A percentile compares a stretch with the other conserved stretches of the same genome.
Conservation (phyloP, 1,284 basidiomycete species). For the Tylopilus sp. region DNA sequence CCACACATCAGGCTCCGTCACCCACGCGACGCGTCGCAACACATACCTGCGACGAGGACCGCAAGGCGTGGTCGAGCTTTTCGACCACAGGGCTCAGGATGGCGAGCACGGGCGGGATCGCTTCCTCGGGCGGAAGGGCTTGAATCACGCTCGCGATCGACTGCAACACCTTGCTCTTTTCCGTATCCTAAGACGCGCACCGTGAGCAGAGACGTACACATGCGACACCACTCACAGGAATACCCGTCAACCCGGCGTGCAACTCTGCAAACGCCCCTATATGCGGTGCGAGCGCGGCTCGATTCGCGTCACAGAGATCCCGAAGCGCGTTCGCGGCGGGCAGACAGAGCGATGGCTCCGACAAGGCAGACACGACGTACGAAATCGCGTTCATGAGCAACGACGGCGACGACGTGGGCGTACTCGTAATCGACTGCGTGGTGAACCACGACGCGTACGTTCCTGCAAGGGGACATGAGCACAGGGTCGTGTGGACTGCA, state of each 20-base stretch:
- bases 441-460: constrained; percentile 86
- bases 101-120: constrained; percentile 75
- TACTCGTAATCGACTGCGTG: constrained; percentile 45
- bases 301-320: constrained; percentile 84
- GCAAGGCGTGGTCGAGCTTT: constrained; percentile 63
- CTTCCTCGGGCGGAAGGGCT: constrained; percentile 74
- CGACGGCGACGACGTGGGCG: constrained; percentile 33
- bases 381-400: constrained; percentile 42
- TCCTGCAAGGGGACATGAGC: constrained; percentile 42
- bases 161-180: constrained; percentile 86
- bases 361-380: constrained; percentile 72
- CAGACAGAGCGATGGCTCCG: constrained; percentile 64
- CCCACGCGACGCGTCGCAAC: neutral
- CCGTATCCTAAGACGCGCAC: constrained; percentile 60
- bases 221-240: constrained; percentile 56
- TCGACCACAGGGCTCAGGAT: constrained; percentile 76
- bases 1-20: constrained; percentile 9
- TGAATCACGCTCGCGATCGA: constrained; percentile 90
- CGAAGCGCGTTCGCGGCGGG: constrained; percentile 78
- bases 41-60: constrained; percentile 50
- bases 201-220: neutral
- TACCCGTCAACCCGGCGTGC: constrained; percentile 69
- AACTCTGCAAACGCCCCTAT: constrained; percentile 82
- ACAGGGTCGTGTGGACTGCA: neutral
- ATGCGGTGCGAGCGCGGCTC: constrained; percentile 74